These are phyloP conservation scores for Saprolegnia parasitica DNA, from an alignment of 352 stramenopile species.

Conservation along the genomic window DNA sequence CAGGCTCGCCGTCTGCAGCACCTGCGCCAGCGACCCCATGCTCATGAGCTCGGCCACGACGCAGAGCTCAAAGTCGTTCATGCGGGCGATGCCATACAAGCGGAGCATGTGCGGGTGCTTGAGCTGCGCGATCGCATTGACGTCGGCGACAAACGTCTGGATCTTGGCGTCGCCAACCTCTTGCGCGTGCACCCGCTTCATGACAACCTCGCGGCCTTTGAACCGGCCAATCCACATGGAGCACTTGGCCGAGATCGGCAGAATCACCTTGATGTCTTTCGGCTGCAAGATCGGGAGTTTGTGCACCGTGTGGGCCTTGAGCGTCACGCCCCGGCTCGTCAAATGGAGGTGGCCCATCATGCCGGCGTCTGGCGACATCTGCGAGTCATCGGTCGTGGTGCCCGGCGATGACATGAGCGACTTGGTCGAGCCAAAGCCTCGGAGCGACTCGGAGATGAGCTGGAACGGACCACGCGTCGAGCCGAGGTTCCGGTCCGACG, in stretches of 20 bases:
- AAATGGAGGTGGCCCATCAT: slow-evolving; percentile 38
- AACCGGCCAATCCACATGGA: slow-evolving; percentile 5
- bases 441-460: not conserved
- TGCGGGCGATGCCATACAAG: slow-evolving; percentile 57
- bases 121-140: slow-evolving; percentile 39
- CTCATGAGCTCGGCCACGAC: slow-evolving; percentile 74
- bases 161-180: slow-evolving; percentile 9
- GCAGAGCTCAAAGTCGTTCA: slow-evolving; percentile 64
- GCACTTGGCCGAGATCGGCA: not conserved
- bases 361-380: not conserved
- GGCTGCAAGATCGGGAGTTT: not conserved
- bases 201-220: slow-evolving; percentile 18
- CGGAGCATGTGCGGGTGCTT: slow-evolving; percentile 60
- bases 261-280: slow-evolving; percentile 10
- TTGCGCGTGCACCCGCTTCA: slow-evolving; percentile 12
- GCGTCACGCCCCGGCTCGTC: slow-evolving; percentile 28
- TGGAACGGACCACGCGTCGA: not conserved
- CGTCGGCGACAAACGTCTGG: not conserved
- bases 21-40: slow-evolving; percentile 53
- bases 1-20: slow-evolving; percentile 50
- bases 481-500: not conserved
- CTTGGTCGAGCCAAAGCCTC: not conserved
- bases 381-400: not conserved
- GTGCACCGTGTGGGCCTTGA: not conserved
- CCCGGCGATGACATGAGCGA: not conserved